Base-by-base conservation (phyloP, 257 asterid species). In the Penstemon newberryi region DNA sequence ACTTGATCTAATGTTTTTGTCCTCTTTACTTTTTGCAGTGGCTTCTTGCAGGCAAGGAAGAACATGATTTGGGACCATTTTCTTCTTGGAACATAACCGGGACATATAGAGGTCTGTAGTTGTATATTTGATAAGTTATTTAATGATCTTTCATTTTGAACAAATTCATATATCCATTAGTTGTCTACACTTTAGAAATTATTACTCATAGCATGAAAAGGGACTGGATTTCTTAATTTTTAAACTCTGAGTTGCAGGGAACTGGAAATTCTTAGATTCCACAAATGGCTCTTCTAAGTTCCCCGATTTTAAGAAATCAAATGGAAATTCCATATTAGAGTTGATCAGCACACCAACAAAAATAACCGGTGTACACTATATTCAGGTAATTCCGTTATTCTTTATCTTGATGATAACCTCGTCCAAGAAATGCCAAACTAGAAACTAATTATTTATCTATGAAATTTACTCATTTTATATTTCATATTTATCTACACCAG, bases 11-110 rank as follows among this genome's bases (percentile, higher is more conserved):
- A 71, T 69, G 64, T 63, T 53, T 70, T 44, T 71, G 53, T 39
- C 70, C 44, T 62, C 43, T 52, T 73, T 73, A 56, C 73, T 72
- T 84, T 79, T 77, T 75, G 71, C 85, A 90, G 99, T 93, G 97
- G 99, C 89, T 90, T 68, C 91, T 84, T 50, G 76, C 82, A 50
- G 87, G 86, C 62, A 93, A 89, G 83, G 95, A 89, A 13, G 95
- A 85, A 47, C 80, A 69, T 71, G 96, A 90, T 61, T 73, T 82
- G 77, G 99, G 93, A 19, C 95, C 97, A 49, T 93, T 83, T 82
- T 86, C 96, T 72, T 81, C 96, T 18, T 93, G 97, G 96, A 93
- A 93, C 75, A 86, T 93, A 75, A 85, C 97, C 49, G 99, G 99
- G 67, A 90, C 99, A 42, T 93, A 90, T 73, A 86, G 95, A 90